Evolutionary conservation across 2,329 filamentous ascomycete species (phyloP), one percentile per base, ranked within the genome.

Genomic region (Cladosporium halotolerans): DNA sequence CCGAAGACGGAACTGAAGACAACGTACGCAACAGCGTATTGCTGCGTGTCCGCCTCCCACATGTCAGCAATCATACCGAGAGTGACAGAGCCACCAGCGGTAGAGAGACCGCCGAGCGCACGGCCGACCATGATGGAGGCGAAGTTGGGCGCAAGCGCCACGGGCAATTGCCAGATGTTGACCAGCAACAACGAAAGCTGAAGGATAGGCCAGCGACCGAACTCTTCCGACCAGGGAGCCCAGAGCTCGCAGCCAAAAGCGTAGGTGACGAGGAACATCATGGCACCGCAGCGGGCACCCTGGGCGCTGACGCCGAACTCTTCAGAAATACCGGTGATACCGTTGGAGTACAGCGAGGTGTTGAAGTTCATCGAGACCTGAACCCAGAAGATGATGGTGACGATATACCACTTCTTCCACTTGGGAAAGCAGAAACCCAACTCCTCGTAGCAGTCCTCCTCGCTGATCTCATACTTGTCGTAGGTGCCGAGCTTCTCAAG

Each of bases 61-160:
- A 86, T 77, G 57, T 86, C 83, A 4, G 83, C 82, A 13, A 85
- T 77, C 73, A 85, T 82, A 7, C 82, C 83, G 2, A 86, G 69
- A 0, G 83, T 85, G 45, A 85, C 82, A 4, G 80, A 83, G 5
- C 83, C 83, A 50, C 83, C 83, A 4, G 81, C 82, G 2, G 81
- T 82, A 4, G 79, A 83, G 2, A 85, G 68, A 54, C 82, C 82
- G 41, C 80, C 80, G 2, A 78, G 63, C 0, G 70, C 70, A 56
- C 78, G 73, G 49, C 71, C 73, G 13, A 76, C 66, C 16, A 80
- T 60, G 48, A 78, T 71, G 4, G 70, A 72, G 3, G 63, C 72
- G 57, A 70, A 77, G 61, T 72, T 76, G 56, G 64, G 68, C 3
- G 75, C 71, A 3, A 79, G 60, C 0, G 70, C 77, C 3, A 73